These are phyloP conservation scores for Ustilago lituana DNA, from an alignment of 1,284 basidiomycete species.

Conservation along the genomic window DNA sequence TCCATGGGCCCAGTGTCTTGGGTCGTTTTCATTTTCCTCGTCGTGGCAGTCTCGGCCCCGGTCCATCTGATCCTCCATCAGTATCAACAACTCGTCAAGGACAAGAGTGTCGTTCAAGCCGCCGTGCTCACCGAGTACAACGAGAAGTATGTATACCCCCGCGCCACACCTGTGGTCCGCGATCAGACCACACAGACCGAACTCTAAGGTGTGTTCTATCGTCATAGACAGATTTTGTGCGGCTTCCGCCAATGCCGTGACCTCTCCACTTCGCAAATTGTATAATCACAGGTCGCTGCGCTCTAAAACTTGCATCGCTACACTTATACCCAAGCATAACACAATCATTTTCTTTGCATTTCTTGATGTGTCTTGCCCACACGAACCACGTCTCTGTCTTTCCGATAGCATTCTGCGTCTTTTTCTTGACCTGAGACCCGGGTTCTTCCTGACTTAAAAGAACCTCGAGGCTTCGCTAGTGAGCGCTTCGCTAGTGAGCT, in stretches of 20 bases:
- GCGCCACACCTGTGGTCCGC: slow-evolving; percentile 45
- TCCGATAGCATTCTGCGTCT: too few species aligned
- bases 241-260: too few species aligned
- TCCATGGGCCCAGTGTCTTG: slow-evolving; percentile 22
- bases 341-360: slow-evolving; percentile 1
- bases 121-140: slow-evolving; percentile 57
- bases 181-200: slow-evolving; percentile 51
- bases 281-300: too few species aligned
- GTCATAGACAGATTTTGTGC: too few species aligned
- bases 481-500: too few species aligned
- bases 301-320: too few species aligned
- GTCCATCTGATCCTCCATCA: slow-evolving; percentile 36
- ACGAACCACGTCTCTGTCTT: too few species aligned
- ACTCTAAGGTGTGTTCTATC: not conserved
- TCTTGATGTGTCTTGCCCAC: not conserved
- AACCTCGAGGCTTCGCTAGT: too few species aligned
- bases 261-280: too few species aligned
- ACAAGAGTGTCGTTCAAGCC: slow-evolving; percentile 44
- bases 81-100: slow-evolving; percentile 52
- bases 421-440: too few species aligned
- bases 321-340: not conserved
- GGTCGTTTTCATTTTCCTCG: slow-evolving; percentile 29
- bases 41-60: slow-evolving; percentile 31
- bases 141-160: slow-evolving; percentile 54
- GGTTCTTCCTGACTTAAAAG: too few species aligned